Percentiles rank a stretch among this genome's conserved stretches.
Conservation (phyloP, 2,329 filamentous ascomycete genomes). For the Claviceps sp. region DNA sequence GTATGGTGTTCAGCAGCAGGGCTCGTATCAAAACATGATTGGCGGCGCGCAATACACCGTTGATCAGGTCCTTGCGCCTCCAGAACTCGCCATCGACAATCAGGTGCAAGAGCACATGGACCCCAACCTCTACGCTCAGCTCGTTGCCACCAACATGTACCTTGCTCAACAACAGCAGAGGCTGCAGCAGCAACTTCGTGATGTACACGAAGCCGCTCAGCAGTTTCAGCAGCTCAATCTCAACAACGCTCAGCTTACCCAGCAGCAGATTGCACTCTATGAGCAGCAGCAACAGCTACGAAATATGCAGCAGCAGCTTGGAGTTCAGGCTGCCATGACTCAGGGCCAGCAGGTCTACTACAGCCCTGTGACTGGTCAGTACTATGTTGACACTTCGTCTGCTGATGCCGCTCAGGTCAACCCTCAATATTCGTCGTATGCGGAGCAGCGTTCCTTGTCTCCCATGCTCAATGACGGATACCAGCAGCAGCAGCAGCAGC, state of each 20-base stretch:
- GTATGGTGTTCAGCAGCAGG: conserved; percentile 24
- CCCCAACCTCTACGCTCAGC: conserved; percentile 72
- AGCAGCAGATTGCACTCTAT: conserved; percentile 34
- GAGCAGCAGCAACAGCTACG: conserved; percentile 29
- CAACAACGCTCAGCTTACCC: conserved; percentile 33
- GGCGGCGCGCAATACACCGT: conserved; percentile 49
- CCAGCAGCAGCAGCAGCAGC: conserved; percentile 22
- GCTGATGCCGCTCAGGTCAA: conserved; percentile 27
- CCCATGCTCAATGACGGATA: conserved; percentile 16
- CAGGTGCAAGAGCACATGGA: conserved; percentile 65
- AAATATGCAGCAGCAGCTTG: conserved; percentile 27
- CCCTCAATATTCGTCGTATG: conserved; percentile 24
- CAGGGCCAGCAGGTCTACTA: conserved; percentile 71
- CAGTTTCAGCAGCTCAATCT: conserved; percentile 70
- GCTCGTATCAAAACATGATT: conserved; percentile 17
- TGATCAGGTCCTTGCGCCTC: conserved; percentile 82
- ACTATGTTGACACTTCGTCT: conserved; percentile 58
- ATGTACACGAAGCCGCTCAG: conserved; percentile 68
- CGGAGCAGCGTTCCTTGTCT: conserved; percentile 32
- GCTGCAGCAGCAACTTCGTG: conserved; percentile 83
- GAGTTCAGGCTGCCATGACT: conserved; percentile 22
- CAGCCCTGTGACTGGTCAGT: conserved; percentile 78
- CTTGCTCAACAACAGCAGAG: conserved; percentile 90
- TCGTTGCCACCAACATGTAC: conserved; percentile 83
- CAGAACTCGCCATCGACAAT: conserved; percentile 61